phyloP scores from a whole-genome alignment of 2,329 filamentous ascomycete species.

The Onygena corvina region DNA sequence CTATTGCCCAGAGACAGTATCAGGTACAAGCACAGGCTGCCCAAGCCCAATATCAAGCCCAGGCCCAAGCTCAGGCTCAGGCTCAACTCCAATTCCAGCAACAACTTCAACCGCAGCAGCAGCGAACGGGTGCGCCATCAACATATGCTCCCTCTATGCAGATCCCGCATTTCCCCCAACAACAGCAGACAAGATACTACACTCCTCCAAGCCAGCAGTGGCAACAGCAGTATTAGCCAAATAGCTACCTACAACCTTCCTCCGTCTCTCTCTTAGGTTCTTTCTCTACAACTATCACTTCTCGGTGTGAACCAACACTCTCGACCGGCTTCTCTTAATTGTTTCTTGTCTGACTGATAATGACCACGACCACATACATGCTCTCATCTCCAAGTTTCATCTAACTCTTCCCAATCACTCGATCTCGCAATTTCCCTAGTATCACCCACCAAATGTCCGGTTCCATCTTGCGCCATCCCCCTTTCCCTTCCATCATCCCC shows the following conservation, averaged over 20 bases:
- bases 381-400: neutral
- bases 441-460: neutral
- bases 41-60: constrained; percentile 26
- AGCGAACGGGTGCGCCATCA: neutral
- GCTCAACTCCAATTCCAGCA: constrained; percentile 12
- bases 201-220: neutral
- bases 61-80: constrained; percentile 13
- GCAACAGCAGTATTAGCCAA: neutral
- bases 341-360: neutral
- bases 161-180: neutral
- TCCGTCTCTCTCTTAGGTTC: neutral
- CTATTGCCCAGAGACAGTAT: constrained; percentile 57
- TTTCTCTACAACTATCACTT: neutral
- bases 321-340: neutral
- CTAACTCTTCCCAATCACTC: neutral
- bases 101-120: constrained; percentile 1
- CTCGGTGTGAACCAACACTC: neutral
- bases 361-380: neutral
- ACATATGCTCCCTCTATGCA: constrained; percentile 4
- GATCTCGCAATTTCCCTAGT: neutral
- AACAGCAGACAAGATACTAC: neutral
- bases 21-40: constrained; percentile 29
- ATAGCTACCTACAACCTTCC: neutral
- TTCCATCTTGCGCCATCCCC: neutral
- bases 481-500: neutral